Base-by-base conservation (phyloP, 495 filamentous ascomycete species). In the Astrocystis sublimbata region DNA sequence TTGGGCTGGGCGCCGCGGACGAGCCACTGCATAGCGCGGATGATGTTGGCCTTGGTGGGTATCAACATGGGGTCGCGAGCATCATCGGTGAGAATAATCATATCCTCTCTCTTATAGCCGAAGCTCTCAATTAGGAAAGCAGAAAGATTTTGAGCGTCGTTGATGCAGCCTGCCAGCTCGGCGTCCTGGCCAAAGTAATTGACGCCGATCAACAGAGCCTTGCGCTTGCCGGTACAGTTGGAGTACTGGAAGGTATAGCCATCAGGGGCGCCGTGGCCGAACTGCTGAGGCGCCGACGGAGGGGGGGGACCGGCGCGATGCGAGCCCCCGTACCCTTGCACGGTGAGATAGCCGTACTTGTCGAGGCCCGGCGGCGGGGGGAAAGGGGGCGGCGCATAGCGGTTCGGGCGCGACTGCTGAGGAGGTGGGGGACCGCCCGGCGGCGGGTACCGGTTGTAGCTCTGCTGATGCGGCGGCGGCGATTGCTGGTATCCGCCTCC, bases 111-210 rank as follows among this genome's bases (percentile, higher is more conserved):
- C 70, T 75, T 78, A 68, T 80, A 83, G 41, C 86, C 85, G 71
- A 93, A 92, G 62, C 87, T 83, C 72, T 90, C 84, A 68, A 92
- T 88, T 54, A 96, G 79, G 70, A 92, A 97, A 46, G 80, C 77
- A 6, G 90, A 92, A 82, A 97, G 87, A 71, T 96, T 96, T 74
- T 91, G 91, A 33, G 92, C 90, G 74, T 97, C 93, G 75, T 97
- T 97, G 82, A 96, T 96, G 77, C 93, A 97, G 56, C 93, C 93
- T 53, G 88, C 81, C 55, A 97, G 78, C 78, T 96, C 89, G 50
- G 88, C 91, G 58, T 87, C 80, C 73, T 96, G 92, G 53, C 88
- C 86, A 61, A 96, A 92, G 75, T 97, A 97, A 77, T 97, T 97
- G 79, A 96, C 93, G 46, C 93, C 93, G 60, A 97, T 96, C 67